Evolutionary conservation across 1,139 yeast species (phyloP).

Genomic region (Candida sanyaensis): DNA sequence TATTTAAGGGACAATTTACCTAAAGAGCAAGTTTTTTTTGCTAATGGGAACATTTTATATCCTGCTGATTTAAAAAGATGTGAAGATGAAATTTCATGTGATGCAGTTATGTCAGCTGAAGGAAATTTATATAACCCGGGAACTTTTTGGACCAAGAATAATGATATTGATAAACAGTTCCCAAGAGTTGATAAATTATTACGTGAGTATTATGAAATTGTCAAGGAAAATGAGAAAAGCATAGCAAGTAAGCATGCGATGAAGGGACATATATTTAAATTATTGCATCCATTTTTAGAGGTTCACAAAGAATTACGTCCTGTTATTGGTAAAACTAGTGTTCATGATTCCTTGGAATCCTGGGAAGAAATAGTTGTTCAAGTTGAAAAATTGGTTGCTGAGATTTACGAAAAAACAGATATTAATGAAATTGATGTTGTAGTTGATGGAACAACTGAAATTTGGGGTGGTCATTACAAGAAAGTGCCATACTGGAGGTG

Average conservation of each 20-base stretch:
- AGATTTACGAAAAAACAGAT: constrained; percentile 48
- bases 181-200: constrained; percentile 84
- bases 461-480: constrained; percentile 82
- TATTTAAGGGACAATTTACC: constrained; percentile 82
- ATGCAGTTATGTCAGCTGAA: constrained; percentile 98
- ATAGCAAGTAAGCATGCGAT: constrained; percentile 79
- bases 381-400: constrained; percentile 66
- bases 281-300: constrained; percentile 75
- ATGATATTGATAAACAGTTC: constrained; percentile 64
- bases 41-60: constrained; percentile 90
- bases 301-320: constrained; percentile 77
- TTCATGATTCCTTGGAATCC: constrained; percentile 48
- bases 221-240: constrained; percentile 56
- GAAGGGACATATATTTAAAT: constrained; percentile 91
- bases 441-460: constrained; percentile 52
- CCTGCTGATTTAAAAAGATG: constrained; percentile 79
- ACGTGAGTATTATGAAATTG: constrained; percentile 87
- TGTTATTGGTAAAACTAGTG: constrained; percentile 60
- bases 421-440: constrained; percentile 53
- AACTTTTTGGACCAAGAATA: constrained; percentile 62
- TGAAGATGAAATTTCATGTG: constrained; percentile 61
- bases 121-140: constrained; percentile 95
- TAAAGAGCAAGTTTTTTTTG: constrained; percentile 80
- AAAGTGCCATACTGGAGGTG: constrained; percentile 95
- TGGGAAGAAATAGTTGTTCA: constrained; percentile 71